Conservation (phyloP, 1,284 basidiomycete genomes). For the Paramarasmius palmivorus region DNA sequence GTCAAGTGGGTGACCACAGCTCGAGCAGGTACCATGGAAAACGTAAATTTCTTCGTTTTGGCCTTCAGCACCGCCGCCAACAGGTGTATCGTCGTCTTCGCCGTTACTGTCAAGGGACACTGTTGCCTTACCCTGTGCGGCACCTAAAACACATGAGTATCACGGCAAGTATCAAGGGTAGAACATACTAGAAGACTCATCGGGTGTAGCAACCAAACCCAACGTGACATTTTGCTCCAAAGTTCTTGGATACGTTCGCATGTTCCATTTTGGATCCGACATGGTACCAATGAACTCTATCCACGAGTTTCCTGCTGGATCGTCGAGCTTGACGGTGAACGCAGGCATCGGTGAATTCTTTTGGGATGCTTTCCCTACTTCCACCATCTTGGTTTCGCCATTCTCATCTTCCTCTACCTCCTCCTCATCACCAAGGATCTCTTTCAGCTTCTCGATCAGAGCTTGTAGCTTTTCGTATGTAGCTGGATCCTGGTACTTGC, state of each 20-base stretch:
- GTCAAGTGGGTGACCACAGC: constrained; percentile 82
- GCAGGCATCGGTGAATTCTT: constrained; percentile 60
- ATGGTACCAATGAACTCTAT: constrained; percentile 82
- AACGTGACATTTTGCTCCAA: constrained; percentile 83
- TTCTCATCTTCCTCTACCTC: constrained; percentile 50
- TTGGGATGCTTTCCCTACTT: constrained; percentile 31
- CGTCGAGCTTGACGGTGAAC: constrained; percentile 89
- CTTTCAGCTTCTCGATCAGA: constrained; percentile 70
- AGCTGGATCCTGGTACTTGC: constrained; percentile 81
- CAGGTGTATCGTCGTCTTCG: constrained; percentile 22
- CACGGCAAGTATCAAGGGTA: neutral
- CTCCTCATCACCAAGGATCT: constrained; percentile 69
- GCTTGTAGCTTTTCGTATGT: constrained; percentile 79
- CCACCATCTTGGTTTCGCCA: constrained; percentile 21
- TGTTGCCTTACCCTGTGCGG: constrained; percentile 9
- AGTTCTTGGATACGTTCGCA: constrained; percentile 85
- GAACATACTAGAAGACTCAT: constrained; percentile 31
- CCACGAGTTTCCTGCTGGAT: constrained; percentile 95
- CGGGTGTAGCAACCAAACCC: constrained; percentile 61
- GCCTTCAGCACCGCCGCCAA: constrained; percentile 28
- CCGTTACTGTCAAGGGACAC: constrained; percentile 19
- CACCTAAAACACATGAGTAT: neutral
- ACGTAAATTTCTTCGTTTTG: constrained; percentile 84
- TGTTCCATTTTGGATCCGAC: constrained; percentile 91
- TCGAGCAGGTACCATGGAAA: constrained; percentile 89